Percentiles rank a stretch among this genome's conserved stretches.
Evolutionary conservation across 768 basidiomycete genomes (phyloP).

Genomic region (Xanthoconium purpureum): DNA sequence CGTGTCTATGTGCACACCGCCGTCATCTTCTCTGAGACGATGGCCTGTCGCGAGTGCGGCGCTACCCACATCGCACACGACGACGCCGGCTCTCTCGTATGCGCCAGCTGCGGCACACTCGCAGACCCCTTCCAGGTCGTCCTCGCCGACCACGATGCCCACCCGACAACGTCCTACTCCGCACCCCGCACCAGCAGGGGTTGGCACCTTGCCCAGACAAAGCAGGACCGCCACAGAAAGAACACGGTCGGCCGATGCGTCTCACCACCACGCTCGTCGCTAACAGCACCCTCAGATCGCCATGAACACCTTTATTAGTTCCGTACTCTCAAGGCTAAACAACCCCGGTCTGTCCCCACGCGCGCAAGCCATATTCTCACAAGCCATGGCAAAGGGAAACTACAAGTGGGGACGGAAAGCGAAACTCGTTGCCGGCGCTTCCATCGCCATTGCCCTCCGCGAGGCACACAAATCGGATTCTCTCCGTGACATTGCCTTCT

Average conservation of each 20-base stretch:
- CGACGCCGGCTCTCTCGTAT: conserved; percentile 58
- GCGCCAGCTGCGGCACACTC: conserved; percentile 70
- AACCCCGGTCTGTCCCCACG: conserved; percentile 61
- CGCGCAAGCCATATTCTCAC: conserved; percentile 65
- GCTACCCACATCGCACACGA: conserved; percentile 53
- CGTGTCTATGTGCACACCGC: not conserved
- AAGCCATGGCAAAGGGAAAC: conserved; percentile 54
- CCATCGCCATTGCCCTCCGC: conserved; percentile 67
- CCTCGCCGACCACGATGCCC: conserved; percentile 47
- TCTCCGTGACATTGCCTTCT: conserved; percentile 64
- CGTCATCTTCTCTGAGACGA: no score
- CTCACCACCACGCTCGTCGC: conserved; percentile 9
- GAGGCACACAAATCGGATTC: conserved; percentile 67
- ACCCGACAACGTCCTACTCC: conserved; percentile 39
- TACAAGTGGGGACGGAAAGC: conserved; percentile 77
- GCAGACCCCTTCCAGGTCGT: conserved; percentile 59
- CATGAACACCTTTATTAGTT: conserved; percentile 60
- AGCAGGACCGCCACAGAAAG: conserved; percentile 59
- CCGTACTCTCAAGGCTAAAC: conserved; percentile 56
- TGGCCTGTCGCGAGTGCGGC: conserved; percentile 53
- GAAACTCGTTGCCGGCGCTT: conserved; percentile 64
- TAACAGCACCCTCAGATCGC: conserved; percentile 44
- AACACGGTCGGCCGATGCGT: conserved; percentile 49
- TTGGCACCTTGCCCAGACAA: conserved; percentile 63
- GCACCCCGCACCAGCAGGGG: conserved; percentile 47